These are phyloP conservation scores for Stemphylium beticola DNA, from an alignment of 2,329 filamentous ascomycete species.

Conservation along the genomic window DNA sequence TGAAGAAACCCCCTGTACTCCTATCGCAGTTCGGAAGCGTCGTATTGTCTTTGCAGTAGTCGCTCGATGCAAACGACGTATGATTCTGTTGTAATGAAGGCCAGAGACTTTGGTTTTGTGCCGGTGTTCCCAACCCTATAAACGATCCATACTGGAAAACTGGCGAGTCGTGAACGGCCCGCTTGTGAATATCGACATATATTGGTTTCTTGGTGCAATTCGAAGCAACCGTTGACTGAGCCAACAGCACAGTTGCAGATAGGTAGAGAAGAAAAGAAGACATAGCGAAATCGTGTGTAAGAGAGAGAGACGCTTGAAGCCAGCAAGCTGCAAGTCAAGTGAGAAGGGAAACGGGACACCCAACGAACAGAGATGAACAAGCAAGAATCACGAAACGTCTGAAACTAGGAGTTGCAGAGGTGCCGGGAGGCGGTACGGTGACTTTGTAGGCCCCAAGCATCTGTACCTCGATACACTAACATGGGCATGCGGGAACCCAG, in stretches of 20 bases:
- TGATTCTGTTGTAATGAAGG: constrained; percentile 52
- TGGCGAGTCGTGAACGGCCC: constrained; percentile 49
- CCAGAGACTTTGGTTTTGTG: constrained; percentile 55
- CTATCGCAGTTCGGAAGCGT: constrained; percentile 40
- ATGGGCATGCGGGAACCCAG: constrained; percentile 24
- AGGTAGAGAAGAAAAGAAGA: constrained; percentile 33
- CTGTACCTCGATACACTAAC: constrained; percentile 31
- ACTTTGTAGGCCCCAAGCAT: constrained; percentile 42
- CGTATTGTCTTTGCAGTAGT: constrained; percentile 48
- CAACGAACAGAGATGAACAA: constrained; percentile 19
- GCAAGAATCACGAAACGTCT: constrained; percentile 28
- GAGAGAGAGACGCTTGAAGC: constrained; percentile 32
- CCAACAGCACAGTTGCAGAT: constrained; percentile 43
- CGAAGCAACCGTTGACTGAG: constrained; percentile 46
- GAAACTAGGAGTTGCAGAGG: constrained; percentile 24
- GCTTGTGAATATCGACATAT: constrained; percentile 54
- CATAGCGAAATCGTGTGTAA: constrained; percentile 28
- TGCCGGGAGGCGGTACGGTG: constrained; percentile 30
- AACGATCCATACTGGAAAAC: constrained; percentile 54
- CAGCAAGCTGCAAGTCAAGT: constrained; percentile 34
- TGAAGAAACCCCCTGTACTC: constrained; percentile 47
- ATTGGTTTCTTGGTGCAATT: constrained; percentile 50
- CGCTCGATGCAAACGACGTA: constrained; percentile 46
- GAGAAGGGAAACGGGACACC: constrained; percentile 10
- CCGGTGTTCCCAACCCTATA: constrained; percentile 51